Evolutionary conservation across 108 stramenopile genomes (phyloP), one percentile per base, ranked within the genome.

Genomic region (Thalassiosira profunda): DNA sequence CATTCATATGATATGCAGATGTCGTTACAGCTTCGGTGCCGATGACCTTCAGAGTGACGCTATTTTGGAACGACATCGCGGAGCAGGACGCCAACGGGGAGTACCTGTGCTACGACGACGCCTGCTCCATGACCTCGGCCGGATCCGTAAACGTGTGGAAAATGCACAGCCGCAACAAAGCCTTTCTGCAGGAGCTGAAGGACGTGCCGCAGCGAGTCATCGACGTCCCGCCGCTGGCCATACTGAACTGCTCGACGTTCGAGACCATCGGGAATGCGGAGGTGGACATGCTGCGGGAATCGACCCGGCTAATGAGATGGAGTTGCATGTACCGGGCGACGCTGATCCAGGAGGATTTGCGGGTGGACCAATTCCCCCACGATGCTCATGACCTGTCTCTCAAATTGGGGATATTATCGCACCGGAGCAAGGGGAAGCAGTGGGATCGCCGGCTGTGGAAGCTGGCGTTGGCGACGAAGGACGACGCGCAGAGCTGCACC

Each of bases 401-500:
- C 17, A 64, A 67, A 35, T 43, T 86, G 26, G 85, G 69, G 0
- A 81, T 86, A n/a, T 37, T 86, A 43, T 46, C 45, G 15, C 70
- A 83, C 26, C 74, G 79, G 21, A 62, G 71, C 25, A 61, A 38
- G 6, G 65, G 79, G 2, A 47, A 53, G 40, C 69, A 51, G 29
- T 86, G 85, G 85, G 85, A 83, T 72, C 69, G 75, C 11, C 48
- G 63, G 24, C 44, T 35, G 17, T 86, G 85, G 85, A 80, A 81
- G 20, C 71, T 86, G 17, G 79, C 34, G 6, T 59, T 86, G 23
- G 85, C 85, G 33, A 80, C 58, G 15, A 62, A 46, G 20, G 38
- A 43, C 14, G 85, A 86, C 57, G 76, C 76, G 8, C 76, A 68
- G 45, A 63, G 59, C 37, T 53, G 34, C n/a, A 80, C 67, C 2